phyloP scores from a whole-genome alignment of 2,329 filamentous ascomycete species.

The Aureobasidium sp. region DNA sequence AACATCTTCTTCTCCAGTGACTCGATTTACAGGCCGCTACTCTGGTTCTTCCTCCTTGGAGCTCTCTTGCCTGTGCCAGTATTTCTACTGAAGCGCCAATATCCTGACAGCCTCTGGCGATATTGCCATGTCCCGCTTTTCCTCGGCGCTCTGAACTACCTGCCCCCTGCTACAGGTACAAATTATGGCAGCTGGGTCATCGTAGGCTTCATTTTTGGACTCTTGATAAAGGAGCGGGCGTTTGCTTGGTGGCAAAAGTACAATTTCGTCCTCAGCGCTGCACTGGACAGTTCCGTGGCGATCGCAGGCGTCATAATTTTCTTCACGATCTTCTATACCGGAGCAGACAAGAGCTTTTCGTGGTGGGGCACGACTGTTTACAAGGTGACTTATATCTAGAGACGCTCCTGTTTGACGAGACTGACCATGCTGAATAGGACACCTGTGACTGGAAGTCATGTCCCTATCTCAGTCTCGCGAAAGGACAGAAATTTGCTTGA shows the following conservation, averaged over 20 bases:
- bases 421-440: not conserved
- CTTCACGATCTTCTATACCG: constrained; percentile 76
- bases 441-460: not conserved
- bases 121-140: not conserved
- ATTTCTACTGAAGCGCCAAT: not conserved
- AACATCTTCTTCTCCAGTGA: not conserved
- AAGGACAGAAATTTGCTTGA: not conserved
- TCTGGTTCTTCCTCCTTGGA: not conserved
- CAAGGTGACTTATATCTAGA: not conserved
- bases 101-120: not conserved
- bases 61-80: not conserved
- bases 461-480: not conserved
- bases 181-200: not conserved
- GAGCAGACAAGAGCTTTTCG: constrained; percentile 50
- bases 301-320: constrained; percentile 79
- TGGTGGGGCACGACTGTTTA: constrained; percentile 81
- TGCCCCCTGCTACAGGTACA: not conserved
- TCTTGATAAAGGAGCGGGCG: constrained; percentile 60
- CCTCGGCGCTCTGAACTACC: not conserved
- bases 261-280: constrained; percentile 80
- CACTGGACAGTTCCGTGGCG: constrained; percentile 75
- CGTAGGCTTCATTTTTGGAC: constrained; percentile 58
- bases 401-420: not conserved
- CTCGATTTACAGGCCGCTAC: not conserved
- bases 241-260: constrained; percentile 83